Evolutionary conservation across 495 filamentous ascomycete species (phyloP), one percentile per base, ranked within the genome.

Genomic region (Penicillium cataractarum): DNA sequence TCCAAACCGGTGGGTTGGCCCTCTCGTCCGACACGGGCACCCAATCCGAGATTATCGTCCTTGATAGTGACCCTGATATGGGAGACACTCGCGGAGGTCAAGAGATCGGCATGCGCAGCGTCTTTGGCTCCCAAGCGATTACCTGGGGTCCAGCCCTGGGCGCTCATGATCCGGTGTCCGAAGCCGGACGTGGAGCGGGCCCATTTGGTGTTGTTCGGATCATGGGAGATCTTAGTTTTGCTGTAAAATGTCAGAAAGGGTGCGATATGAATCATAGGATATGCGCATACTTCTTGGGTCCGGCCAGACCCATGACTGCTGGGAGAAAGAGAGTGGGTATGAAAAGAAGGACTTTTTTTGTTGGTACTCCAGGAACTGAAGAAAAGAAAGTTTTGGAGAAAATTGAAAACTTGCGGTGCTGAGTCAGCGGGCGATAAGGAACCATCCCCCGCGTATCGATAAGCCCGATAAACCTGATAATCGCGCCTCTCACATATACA

Each of bases 121-220:
- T 90, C 81, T 60, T 86, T 84, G 9, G 87, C 88, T 29, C 94
- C 95, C 29, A 99, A 83, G 53, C 84, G 88, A 61, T 85, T 80
- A 26, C 94, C 94, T 0, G 94, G 94, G 48, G 85, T 85, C 94
- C 94, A 99, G 50, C 94, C 94, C 68, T 97, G 92, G 2, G 87
- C 80, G 56, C 89, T 86, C 63, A 99, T 86, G 57, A 97, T 90
- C 65, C 83, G 87, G 72, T 97, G 93, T 66, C 94, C 94, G 70
- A 92, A 97, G 52, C 86, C 85, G 49, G 83, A 81, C 62, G 91
- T 92, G 66, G 92, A 89, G 62, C 87, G 88, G 50, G 89, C 85
- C 94, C 94, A 99, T 78, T 84, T 85, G 31, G 91, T 96, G 72
- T 97, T 97, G 73, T 97, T 96, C 15, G 94, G 94, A 78, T 99